phyloP scores from a whole-genome alignment of 257 asterid species.

The Echites panduratus region DNA sequence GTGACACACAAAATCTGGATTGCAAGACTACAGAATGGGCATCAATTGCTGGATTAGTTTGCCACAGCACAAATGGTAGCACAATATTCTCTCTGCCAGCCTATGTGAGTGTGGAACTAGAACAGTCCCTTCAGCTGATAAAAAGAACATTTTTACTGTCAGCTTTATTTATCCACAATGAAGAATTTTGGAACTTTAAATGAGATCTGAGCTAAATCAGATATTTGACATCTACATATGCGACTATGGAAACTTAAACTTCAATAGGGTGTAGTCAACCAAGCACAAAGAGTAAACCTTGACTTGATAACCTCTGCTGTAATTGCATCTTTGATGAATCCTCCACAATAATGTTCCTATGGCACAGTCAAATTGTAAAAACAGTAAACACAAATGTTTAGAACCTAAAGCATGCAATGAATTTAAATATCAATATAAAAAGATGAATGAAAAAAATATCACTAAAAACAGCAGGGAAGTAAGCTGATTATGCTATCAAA shows the following conservation, averaged over 20 bases:
- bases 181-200: not conserved
- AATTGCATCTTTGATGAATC: constrained; percentile 54
- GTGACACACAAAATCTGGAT: not conserved
- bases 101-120: not conserved
- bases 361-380: constrained; percentile 14
- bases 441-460: not conserved
- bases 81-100: not conserved
- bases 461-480: not conserved
- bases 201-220: not conserved
- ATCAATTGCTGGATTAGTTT: not conserved
- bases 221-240: not conserved
- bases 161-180: not conserved
- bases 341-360: constrained; percentile 66
- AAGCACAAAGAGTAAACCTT: constrained; percentile 41
- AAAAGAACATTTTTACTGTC: constrained; percentile 2
- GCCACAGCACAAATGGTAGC: not conserved
- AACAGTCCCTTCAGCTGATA: not conserved
- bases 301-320: constrained; percentile 43
- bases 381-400: not conserved
- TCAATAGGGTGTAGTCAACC: not conserved
- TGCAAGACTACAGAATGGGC: not conserved
- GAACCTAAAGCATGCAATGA: not conserved
- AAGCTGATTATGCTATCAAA: not conserved
- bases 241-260: not conserved
- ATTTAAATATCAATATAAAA: not conserved